These are phyloP conservation scores for Paradendryphiella salina DNA, from an alignment of 2,329 filamentous ascomycete genomes.

Conservation along the genomic window DNA sequence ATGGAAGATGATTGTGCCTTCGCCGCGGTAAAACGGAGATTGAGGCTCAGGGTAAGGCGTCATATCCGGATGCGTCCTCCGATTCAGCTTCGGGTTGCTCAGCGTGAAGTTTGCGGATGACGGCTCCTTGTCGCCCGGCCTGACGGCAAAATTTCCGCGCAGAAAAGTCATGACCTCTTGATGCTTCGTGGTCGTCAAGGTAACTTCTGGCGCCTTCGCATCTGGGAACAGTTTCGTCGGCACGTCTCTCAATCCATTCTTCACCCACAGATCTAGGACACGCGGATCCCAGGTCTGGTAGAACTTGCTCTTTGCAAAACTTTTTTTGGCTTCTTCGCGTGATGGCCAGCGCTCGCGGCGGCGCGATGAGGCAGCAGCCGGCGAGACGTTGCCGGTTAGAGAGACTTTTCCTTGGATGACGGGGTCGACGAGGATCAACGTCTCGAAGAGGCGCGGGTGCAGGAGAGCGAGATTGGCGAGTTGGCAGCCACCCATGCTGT, in stretches of 20 bases:
- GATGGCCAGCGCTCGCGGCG: conserved; percentile 85
- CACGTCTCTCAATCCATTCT: conserved; percentile 73
- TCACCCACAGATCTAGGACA: conserved; percentile 73
- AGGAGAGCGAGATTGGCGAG: conserved; percentile 72
- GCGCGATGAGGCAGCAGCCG: conserved; percentile 65
- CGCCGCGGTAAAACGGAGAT: conserved; percentile 67
- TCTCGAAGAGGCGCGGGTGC: conserved; percentile 78
- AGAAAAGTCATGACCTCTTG: conserved; percentile 84
- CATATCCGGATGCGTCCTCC: conserved; percentile 51
- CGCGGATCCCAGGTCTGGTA: conserved; percentile 81
- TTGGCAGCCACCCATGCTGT: conserved; percentile 82
- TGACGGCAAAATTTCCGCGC: conserved; percentile 60
- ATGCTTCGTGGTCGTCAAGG: conserved; percentile 79
- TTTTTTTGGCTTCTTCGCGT: conserved; percentile 65
- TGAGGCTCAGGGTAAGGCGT: conserved; percentile 42
- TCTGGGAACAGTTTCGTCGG: conserved; percentile 65
- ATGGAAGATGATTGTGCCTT: conserved; percentile 60
- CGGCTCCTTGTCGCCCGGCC: conserved; percentile 52
- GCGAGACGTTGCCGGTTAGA: conserved; percentile 46
- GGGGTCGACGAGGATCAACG: conserved; percentile 80
- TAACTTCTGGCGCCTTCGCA: conserved; percentile 57
- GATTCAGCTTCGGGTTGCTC: conserved; percentile 41
- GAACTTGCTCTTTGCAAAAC: conserved; percentile 71
- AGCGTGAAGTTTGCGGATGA: conserved; percentile 34
- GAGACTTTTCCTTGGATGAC: conserved; percentile 64